Evolutionary conservation across 176 grass and related monocot species (phyloP), one percentile per base, ranked within the genome.

Genomic region (Oryza nivara): DNA sequence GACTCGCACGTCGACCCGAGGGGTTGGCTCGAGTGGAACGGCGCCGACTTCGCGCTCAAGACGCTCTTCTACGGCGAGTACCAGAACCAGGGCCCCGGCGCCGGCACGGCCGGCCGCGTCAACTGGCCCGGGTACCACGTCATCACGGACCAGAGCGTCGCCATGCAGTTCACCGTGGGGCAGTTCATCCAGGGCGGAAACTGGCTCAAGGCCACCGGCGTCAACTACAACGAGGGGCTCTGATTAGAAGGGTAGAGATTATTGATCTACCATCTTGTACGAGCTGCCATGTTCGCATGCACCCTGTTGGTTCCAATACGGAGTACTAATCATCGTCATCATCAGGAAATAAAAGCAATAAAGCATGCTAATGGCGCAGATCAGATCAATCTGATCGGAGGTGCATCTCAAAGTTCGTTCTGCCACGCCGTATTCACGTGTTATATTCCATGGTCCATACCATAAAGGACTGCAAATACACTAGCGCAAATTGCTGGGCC

Each of bases 1-100:
- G 85, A 28, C 63, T 56, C 23, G 35, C 91, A 93, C 65, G 19
- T 93, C 15, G 11, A 85, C 54, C 30, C 85, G 40, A 83, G 51
- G 32, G 91, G 91, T 0, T 93, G 91, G 91, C 70, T 90, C n/a
- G 88, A 88, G 70, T 90, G 91, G 91, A 48, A 83, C 46, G 91
- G 85, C 1, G 43, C 43, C 43, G 88, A 82, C 74, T 90, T 90
- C 79, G 91, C 85, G 10, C 81, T 93, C 72, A 19, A 2, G 17
- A 93, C 85, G 11, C 75, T 93, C 28, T 93, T 85, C 79, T 90
- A 90, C 35, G 88, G 91, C 3, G 91, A 93, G 81, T 93, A 83
- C 70, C 61, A 58, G 49, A 93, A 93, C 88, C 22, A 56, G 7
- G 88, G 91, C 4, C 85, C 91, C 1, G 91, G 85, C 0, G 91